Base-by-base conservation (phyloP, 108 stramenopile species). In the Conticribra weissflogii region DNA sequence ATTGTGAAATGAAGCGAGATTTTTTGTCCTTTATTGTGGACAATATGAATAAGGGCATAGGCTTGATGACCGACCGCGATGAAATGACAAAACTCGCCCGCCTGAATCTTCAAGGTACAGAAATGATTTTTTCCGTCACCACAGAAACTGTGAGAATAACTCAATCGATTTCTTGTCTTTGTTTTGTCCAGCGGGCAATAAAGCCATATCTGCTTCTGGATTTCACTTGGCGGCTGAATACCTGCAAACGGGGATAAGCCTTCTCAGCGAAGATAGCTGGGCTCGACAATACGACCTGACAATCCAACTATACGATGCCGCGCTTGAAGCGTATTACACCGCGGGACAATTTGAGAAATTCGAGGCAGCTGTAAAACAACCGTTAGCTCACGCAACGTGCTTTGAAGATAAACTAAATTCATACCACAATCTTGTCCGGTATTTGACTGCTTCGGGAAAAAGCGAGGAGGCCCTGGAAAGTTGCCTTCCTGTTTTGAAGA, bases 211-310 rank as follows among this genome's bases (percentile, higher is more conserved):
- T 16, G 27, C 69, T n/a, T 74, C 68, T 12, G 44, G 74, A 1
- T 86, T 83, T 72, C 32, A 49, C 18, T 65, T 81, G 3, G 83
- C 85, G 12, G 54, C 68, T 1, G 45, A 44, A 2, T 82, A 82
- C 57, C 53, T 86, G 12, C n/a, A 58, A 25, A 41, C 71, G 25
- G 88, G 74, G 17, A 70, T 83, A 9, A 49, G 54, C 3, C 46
- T 86, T 34, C 68, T 86, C 12, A 19, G 59, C 17, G 65, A 69
- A 15, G 70, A 66, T 3, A 51, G 66, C 70, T 90, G 89, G 89
- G 74, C 66, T 4, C 31, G 65, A 14, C 22, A 76, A 4, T 90
- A 87, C 47, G 78, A 87, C 41, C 58, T 90, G 17, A 71, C 76
- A 0, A 59, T 90, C 18, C 67, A 52, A 5, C 41, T 87, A 12